These are phyloP conservation scores for Pythium coloratum DNA, from an alignment of 352 stramenopile genomes.

Conservation along the genomic window DNA sequence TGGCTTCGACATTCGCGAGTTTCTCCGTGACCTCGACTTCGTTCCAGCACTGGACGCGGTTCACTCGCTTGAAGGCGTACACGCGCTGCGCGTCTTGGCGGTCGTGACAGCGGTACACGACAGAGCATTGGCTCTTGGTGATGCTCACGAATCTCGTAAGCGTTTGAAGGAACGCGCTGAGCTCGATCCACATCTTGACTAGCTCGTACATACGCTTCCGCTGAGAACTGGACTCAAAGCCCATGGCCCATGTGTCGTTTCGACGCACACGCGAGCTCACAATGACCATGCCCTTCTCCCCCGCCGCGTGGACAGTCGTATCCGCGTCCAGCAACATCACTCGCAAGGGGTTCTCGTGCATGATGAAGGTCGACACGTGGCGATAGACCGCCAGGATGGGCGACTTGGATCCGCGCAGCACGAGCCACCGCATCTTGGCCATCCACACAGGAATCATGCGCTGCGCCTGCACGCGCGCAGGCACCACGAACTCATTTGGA, in stretches of 20 bases:
- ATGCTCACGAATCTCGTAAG: constrained; percentile 50
- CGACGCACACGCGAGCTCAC: constrained; percentile 50
- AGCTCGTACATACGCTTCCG: constrained; percentile 50
- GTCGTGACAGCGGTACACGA: constrained; percentile 55
- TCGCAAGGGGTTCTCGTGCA: constrained; percentile 41
- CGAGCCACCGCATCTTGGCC: constrained; percentile 50
- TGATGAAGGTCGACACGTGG: constrained; percentile 32
- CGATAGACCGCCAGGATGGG: constrained; percentile 56
- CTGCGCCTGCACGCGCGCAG: constrained; percentile 46
- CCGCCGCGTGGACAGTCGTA: constrained; percentile 40
- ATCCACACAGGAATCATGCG: constrained; percentile 59
- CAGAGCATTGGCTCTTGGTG: constrained; percentile 48
- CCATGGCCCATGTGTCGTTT: constrained; percentile 54
- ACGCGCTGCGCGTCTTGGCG: constrained; percentile 21
- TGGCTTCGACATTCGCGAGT: constrained; percentile 30
- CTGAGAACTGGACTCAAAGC: constrained; percentile 46
- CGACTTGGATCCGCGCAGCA: constrained; percentile 62
- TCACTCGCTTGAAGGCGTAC: constrained; percentile 58
- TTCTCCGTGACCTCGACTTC: constrained; percentile 53
- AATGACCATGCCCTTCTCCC: constrained; percentile 51
- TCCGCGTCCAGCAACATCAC: constrained; percentile 57
- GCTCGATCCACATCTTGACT: constrained; percentile 55
- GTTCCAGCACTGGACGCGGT: constrained; percentile 30
- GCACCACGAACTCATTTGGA: constrained; percentile 51
- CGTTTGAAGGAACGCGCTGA: constrained; percentile 49